These are phyloP conservation scores for Cicer cuneatum DNA, from an alignment of 306 rosid species.

Conservation along the genomic window DNA sequence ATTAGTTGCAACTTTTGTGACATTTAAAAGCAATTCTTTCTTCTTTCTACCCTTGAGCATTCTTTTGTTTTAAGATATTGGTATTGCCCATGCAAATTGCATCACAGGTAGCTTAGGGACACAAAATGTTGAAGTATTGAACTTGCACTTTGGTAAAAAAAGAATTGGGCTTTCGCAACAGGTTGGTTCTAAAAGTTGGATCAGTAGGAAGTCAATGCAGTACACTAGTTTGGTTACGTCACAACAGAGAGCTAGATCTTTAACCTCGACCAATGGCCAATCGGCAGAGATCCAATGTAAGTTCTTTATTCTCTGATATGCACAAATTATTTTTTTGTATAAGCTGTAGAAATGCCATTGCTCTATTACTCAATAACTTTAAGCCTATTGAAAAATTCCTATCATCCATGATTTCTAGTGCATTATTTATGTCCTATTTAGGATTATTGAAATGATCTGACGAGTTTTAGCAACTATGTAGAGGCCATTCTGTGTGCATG, in stretches of 20 bases:
- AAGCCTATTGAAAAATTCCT: background rate
- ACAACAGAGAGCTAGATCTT: conserved; percentile 44
- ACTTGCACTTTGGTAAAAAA: conserved; percentile 52
- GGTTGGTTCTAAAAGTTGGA: conserved; percentile 61
- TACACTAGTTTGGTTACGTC: conserved; percentile 56
- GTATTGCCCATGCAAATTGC: conserved; percentile 26
- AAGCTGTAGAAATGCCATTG: background rate
- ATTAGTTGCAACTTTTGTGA: background rate
- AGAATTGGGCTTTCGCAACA: conserved; percentile 50
- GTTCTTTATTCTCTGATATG: conserved; percentile 35
- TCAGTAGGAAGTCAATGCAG: conserved; percentile 51
- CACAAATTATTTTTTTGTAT: conserved; percentile 7
- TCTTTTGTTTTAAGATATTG: conserved; percentile 33
- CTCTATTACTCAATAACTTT: background rate
- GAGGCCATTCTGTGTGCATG: background rate
- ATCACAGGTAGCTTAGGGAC: conserved; percentile 73
- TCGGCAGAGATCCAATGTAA: conserved; percentile 56
- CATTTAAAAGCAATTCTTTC: conserved; percentile 17
- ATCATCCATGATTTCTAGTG: conserved; percentile 9
- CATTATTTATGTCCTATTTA: background rate
- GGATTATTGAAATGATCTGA: background rate
- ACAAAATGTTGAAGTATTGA: conserved; percentile 53
- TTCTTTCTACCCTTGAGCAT: conserved; percentile 20
- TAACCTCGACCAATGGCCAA: conserved; percentile 39
- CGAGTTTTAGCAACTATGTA: background rate